Evolutionary conservation across 2,329 filamentous ascomycete genomes (phyloP), one percentile per base, ranked within the genome.

Genomic region (Aspergillus tubingensis): DNA sequence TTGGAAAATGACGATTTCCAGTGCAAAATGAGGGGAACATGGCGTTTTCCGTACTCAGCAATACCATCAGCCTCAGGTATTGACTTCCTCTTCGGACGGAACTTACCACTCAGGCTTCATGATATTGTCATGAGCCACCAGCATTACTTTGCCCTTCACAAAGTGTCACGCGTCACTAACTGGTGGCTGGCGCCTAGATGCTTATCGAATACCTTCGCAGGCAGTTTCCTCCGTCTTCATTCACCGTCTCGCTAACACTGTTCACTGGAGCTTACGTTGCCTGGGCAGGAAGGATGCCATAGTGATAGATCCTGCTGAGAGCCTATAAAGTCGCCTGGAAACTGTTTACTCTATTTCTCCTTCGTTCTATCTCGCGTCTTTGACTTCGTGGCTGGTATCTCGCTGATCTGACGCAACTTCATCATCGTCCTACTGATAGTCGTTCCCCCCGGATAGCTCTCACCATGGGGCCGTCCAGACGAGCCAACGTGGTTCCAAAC

Each of bases 401-500:
- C 6, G 32, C 32, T 36, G 32, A 13, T 15, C 11, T 36, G 32
- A 36, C 1, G 32, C 32, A 36, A 36, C 32, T 13, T 36, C 32
- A 30, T 11, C 30, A 10, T 13, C 32, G 32, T 13, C 11, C 19
- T 44, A 23, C 32, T 21, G 21, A 36, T 13, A 13, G 32, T 36
- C 51, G 23, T 23, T n/a, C 23, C 7, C 30, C 19, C 5, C 25
- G 13, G 25, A 27, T 27, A 41, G 19, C 32, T 17, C 13, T 41
- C 32, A 47, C 47, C 36, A 43, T 27, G 30, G 59, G 30, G 5
- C 32, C 53, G 25, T 15, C 41, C 38, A 43, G 27, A 44, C 11
- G 48, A 13, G 21, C 15, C 5, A 32, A 48, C 13, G 47, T 30
- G 4, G 19, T 63, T 5, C 62, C 57, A 11, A 70, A 57, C 30